Evolutionary conservation across 768 basidiomycete genomes (phyloP).

Genomic region (Rossbeevera mucosa): DNA sequence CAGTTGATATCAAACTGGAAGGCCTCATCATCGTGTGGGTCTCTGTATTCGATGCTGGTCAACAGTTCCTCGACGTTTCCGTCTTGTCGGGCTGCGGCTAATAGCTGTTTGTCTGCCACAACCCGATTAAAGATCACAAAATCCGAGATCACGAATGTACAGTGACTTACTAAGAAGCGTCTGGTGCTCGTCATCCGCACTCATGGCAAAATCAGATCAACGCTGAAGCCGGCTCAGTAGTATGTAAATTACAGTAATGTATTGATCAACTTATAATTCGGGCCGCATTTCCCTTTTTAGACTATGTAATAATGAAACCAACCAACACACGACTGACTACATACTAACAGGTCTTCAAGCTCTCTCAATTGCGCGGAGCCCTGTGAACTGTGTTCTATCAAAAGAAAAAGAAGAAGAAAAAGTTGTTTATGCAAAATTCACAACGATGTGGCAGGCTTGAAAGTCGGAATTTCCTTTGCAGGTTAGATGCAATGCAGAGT

Average conservation of each 20-base stretch:
- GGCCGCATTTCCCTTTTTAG: background rate
- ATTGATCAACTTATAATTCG: background rate
- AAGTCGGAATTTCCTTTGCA: no score
- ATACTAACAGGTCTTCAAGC: no score
- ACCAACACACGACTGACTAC: no score
- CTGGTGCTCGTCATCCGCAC: constrained; percentile 7
- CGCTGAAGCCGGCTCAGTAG: background rate
- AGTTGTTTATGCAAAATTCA: no score
- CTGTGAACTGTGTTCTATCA: no score
- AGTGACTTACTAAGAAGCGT: constrained; percentile 18
- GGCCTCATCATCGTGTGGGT: constrained; percentile 9
- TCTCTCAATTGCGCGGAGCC: no score
- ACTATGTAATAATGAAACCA: no score
- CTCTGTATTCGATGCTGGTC: constrained; percentile 15
- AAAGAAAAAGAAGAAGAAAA: no score
- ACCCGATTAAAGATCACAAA: background rate
- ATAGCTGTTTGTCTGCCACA: constrained; percentile 22
- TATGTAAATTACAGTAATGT: no score
- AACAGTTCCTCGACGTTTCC: constrained; percentile 28
- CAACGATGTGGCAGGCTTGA: no score
- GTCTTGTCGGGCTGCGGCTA: constrained; percentile 21
- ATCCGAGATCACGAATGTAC: background rate
- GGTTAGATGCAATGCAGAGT: no score
- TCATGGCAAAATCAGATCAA: constrained; percentile 11
- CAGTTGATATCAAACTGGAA: constrained; percentile 33